Base-by-base conservation (phyloP, 2,329 filamentous ascomycete species). In the Xylariaceae sp. region DNA sequence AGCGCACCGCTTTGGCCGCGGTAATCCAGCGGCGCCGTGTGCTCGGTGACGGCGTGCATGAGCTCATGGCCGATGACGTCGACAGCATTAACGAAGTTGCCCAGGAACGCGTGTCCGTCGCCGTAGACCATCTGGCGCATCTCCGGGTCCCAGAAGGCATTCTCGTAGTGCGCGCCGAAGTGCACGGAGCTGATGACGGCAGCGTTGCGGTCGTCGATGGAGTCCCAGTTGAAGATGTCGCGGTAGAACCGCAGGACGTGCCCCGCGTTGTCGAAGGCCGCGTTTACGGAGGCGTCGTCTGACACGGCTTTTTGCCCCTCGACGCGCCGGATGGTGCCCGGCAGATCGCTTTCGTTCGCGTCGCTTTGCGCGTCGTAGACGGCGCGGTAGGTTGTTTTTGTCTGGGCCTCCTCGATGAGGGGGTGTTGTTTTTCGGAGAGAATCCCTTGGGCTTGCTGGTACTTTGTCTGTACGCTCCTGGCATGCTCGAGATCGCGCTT, bases 31-130 rank as follows among this genome's bases (percentile, higher is more conserved):
- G 77, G 76, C 9, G 75, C 76, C 2, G 78, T 80, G 66, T 80
- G 73, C 63, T 82, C 76, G 0, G 77, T 81, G 17, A 85, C 74
- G 34, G 79, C 82, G 65, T 84, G 82, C 44, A 80, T 83, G 17
- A 84, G 71, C 64, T 84, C 82, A 63, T 84, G 81, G 2, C 79
- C 82, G 58, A 84, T 82, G 56, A 84, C 80, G 62, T 84, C 82
- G 35, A 83, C 71, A 58, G 74, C 78, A 34, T 75, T 75, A 1
- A 79, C 78, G 67, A 84, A 83, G 69, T 79, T 76, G 65, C 75
- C 75, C 55, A 83, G 71, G 51, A 81, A 80, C 41, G 77, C 74
- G 60, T 78, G 76, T 5, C 82, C 81, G 55, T 84, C 81, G 2
- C 82, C 82, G 64, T 81, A 84, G 3, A 83, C 79, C 77, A 84